Percentiles rank a stretch among this genome's conserved stretches.
Evolutionary conservation across 2,329 filamentous ascomycete genomes (phyloP).

Genomic region (Zymoseptoria brevis): DNA sequence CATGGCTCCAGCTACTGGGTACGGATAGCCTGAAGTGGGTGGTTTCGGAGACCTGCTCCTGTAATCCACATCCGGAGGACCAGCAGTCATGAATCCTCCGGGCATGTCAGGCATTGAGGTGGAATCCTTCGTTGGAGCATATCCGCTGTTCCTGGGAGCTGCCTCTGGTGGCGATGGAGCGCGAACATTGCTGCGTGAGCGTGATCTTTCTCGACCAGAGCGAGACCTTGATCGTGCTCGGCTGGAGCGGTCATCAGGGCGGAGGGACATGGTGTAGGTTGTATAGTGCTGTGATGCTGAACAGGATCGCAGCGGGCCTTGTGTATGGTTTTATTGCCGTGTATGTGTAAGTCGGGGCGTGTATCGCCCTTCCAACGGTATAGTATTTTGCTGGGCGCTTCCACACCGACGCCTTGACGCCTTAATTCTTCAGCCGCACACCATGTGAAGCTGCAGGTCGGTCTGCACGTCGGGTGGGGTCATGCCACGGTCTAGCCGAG

Average conservation of each 20-base stretch:
- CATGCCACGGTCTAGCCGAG: neutral
- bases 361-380: neutral
- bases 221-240: conserved; percentile 38
- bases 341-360: neutral
- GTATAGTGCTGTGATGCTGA: neutral
- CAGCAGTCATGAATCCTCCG: neutral
- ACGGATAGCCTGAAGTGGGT: neutral
- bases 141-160: neutral
- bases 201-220: conserved; percentile 27
- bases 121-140: neutral
- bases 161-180: conserved; percentile 15
- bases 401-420: neutral
- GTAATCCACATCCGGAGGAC: neutral
- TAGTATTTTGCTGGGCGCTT: neutral
- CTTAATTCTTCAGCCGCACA: neutral
- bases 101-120: neutral
- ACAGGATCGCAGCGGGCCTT: neutral
- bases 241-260: conserved; percentile 34
- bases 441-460: neutral
- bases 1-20: neutral
- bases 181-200: conserved; percentile 35
- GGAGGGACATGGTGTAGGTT: conserved; percentile 13
- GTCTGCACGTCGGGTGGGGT: neutral
- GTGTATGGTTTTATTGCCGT: neutral
- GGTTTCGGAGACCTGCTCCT: neutral